These are phyloP conservation scores for Iberis pinnata DNA, from an alignment of 345 rosid species.

Conservation along the genomic window DNA sequence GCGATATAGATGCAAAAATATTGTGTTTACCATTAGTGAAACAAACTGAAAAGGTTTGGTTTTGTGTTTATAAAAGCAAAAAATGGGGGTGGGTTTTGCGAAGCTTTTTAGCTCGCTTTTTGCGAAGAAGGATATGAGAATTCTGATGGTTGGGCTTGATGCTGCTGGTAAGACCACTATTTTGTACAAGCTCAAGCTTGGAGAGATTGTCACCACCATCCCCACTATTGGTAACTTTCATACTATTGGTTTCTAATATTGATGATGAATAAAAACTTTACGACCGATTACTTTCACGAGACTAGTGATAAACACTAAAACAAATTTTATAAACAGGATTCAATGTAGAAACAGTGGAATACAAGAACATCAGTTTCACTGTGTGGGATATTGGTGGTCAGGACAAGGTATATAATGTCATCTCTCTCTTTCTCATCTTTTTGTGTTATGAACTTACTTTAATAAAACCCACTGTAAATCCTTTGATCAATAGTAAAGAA, in stretches of 20 bases:
- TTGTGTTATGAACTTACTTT: neutral
- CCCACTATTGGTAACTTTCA: conserved; percentile 57
- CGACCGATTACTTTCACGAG: neutral
- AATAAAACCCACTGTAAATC: too few species aligned
- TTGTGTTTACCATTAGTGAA: too few species aligned
- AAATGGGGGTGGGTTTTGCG: conserved; percentile 53
- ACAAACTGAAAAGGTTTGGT: neutral
- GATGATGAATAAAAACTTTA: neutral
- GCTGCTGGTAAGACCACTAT: conserved; percentile 84
- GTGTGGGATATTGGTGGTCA: conserved; percentile 90
- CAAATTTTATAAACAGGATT: conserved; percentile 38
- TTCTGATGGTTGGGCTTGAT: conserved; percentile 85
- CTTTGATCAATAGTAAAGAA: too few species aligned
- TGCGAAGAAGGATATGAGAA: conserved; percentile 75
- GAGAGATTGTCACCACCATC: conserved; percentile 77
- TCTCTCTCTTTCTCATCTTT: neutral
- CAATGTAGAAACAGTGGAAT: conserved; percentile 85
- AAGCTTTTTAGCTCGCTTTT: conserved; percentile 69
- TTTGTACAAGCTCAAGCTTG: conserved; percentile 76
- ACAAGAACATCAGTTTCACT: conserved; percentile 70
- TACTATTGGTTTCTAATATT: neutral
- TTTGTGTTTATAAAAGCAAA: conserved; percentile 4
- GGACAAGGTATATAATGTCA: conserved; percentile 49
- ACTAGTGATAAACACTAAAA: neutral
- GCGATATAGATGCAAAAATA: too few species aligned